Conservation (phyloP, 129 eudicot genomes). For the Flaveria brownii region DNA sequence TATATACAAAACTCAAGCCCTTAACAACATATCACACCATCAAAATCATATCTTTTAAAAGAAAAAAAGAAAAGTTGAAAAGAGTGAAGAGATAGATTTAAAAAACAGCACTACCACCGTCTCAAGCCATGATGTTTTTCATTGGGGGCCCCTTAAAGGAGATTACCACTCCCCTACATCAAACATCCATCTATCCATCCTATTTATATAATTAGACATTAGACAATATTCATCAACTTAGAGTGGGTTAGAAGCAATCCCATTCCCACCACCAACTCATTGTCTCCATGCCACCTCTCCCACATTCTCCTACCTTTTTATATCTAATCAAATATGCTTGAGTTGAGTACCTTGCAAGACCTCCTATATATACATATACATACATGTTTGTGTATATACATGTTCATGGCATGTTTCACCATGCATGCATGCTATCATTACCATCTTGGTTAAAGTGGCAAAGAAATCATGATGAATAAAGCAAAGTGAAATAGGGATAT, state of each 20-base stretch:
- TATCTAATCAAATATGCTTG: not conserved
- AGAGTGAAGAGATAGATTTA: constrained; percentile 13
- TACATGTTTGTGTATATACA: not conserved
- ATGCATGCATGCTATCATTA: constrained; percentile 36
- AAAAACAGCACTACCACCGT: constrained; percentile 19
- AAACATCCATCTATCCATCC: constrained; percentile 23
- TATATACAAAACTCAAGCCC: not conserved
- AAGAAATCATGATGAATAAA: constrained; percentile 16
- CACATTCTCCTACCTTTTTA: constrained; percentile 16
- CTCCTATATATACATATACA: not conserved
- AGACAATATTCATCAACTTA: not conserved
- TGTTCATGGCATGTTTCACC: constrained; percentile 22
- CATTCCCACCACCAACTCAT: constrained; percentile 30
- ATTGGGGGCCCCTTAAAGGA: constrained; percentile 15
- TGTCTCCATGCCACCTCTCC: constrained; percentile 32
- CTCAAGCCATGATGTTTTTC: constrained; percentile 4
- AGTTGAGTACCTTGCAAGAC: constrained; percentile 32
- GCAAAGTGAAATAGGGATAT: constrained; percentile 13
- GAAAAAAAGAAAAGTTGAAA: constrained; percentile 2
- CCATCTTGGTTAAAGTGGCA: constrained; percentile 19
- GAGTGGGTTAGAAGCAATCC: constrained; percentile 37
- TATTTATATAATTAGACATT: constrained; percentile 16
- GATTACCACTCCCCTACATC: constrained; percentile 25
- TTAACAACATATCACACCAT: not conserved
- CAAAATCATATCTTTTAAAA: not conserved